phyloP scores from a whole-genome alignment of 768 basidiomycete species.

The Suillus discolor region DNA sequence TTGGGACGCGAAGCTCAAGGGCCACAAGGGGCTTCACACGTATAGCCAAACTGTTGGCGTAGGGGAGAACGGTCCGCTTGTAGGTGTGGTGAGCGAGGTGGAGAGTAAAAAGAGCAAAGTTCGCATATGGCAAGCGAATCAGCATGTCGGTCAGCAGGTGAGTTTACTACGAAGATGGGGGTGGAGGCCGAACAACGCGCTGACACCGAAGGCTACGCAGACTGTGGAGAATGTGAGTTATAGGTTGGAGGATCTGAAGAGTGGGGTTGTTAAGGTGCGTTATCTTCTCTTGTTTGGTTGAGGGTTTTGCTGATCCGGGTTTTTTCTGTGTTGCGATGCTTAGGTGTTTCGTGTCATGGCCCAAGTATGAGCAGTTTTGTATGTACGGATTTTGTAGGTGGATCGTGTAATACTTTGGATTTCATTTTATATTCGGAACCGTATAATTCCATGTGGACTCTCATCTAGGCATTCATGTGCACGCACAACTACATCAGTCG shows the following conservation, averaged over 20 bases:
- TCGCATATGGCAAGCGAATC: constrained; percentile 83
- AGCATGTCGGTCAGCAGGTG: constrained; percentile 83
- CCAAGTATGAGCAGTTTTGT: constrained; percentile 30
- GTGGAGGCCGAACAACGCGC: constrained; percentile 34
- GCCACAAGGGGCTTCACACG: constrained; percentile 72
- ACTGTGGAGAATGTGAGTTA: constrained; percentile 83
- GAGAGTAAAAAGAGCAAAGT: constrained; percentile 89
- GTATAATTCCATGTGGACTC: neutral
- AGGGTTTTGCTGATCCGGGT: constrained; percentile 13
- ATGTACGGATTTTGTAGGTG: neutral
- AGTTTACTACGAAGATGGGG: constrained; percentile 34
- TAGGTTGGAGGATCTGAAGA: constrained; percentile 87
- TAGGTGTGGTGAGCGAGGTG: constrained; percentile 81
- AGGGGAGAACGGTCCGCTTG: constrained; percentile 51
- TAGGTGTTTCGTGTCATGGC: constrained; percentile 44
- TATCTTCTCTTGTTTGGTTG: neutral
- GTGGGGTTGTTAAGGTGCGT: constrained; percentile 74
- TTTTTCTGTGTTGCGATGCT: neutral
- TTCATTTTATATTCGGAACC: constrained; percentile 5
- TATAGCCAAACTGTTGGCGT: constrained; percentile 65
- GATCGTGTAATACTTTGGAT: neutral
- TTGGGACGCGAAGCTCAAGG: constrained; percentile 77
- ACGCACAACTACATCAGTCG: too few species aligned
- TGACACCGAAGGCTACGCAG: constrained; percentile 41
- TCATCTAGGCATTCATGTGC: neutral